phyloP scores from a whole-genome alignment of 352 stramenopile species.

The Pythium rishiriense region DNA sequence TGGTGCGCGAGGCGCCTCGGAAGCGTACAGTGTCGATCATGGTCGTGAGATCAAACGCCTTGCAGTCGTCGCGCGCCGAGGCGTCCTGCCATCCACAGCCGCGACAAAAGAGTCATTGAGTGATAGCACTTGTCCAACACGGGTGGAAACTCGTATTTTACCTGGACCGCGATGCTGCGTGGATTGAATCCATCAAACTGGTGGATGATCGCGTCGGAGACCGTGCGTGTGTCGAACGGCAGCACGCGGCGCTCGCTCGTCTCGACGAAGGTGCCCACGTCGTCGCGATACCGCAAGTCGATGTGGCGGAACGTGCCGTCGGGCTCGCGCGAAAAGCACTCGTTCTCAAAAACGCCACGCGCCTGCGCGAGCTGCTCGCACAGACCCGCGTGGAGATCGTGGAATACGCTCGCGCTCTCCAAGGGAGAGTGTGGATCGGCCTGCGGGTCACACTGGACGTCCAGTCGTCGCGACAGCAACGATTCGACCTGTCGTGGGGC shows the following conservation, averaged over 20 bases:
- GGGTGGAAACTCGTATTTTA: background rate
- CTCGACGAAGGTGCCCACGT: conserved; percentile 8
- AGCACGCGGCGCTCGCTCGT: conserved; percentile 8
- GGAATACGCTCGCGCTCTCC: background rate
- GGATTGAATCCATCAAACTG: background rate
- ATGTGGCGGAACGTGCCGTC: conserved; percentile 10
- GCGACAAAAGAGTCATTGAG: too few species aligned
- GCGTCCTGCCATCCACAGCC: too few species aligned
- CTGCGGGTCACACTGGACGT: background rate
- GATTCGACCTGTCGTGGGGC: conserved; percentile 6
- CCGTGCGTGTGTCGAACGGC: conserved; percentile 2
- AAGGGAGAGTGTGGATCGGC: background rate
- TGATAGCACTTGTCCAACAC: too few species aligned
- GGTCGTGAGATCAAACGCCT: background rate
- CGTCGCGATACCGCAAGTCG: conserved; percentile 1
- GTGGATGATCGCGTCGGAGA: conserved; percentile 1
- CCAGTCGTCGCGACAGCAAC: conserved; percentile 10
- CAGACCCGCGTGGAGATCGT: conserved; percentile 4
- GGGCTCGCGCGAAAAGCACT: background rate
- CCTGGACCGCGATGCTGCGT: background rate
- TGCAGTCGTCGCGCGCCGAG: background rate
- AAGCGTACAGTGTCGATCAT: conserved; percentile 17
- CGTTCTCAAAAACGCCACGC: background rate
- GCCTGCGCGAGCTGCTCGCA: background rate
- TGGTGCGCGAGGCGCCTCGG: conserved; percentile 2